phyloP scores from a whole-genome alignment of 1,284 basidiomycete genomes.

The Lentinula novae-zelandiae region DNA sequence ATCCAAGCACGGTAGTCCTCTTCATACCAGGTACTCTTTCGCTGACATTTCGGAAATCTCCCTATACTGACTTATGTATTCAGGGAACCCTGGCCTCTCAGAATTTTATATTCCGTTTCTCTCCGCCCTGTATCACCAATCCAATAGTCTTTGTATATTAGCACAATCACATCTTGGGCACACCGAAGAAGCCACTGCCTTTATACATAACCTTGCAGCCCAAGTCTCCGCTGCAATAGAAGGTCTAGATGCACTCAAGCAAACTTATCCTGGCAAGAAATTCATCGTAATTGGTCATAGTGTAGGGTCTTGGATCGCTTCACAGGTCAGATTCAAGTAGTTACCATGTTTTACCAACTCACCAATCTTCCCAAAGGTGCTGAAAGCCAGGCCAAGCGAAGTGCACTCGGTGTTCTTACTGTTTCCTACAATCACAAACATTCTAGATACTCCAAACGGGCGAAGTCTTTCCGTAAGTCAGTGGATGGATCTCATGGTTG shows the following conservation, averaged over 20 bases:
- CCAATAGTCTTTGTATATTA: slow-evolving; percentile 41
- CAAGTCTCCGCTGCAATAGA: slow-evolving; percentile 49
- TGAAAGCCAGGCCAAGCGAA: slow-evolving; percentile 40
- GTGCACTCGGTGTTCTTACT: slow-evolving; percentile 45
- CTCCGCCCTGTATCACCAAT: slow-evolving; percentile 36
- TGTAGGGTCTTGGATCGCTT: slow-evolving; percentile 55
- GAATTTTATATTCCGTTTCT: slow-evolving; percentile 60
- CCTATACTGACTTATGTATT: not conserved
- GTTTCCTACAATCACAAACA: slow-evolving; percentile 55
- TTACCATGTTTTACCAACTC: not conserved
- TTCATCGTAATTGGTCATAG: slow-evolving; percentile 56
- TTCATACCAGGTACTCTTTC: slow-evolving; percentile 50
- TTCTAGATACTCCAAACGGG: slow-evolving; percentile 55
- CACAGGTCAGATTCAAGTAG: slow-evolving; percentile 38
- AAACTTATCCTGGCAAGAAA: slow-evolving; percentile 30
- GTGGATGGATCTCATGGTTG: not conserved
- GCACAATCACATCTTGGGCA: slow-evolving; percentile 54
- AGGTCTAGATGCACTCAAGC: slow-evolving; percentile 40
- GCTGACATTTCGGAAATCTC: not conserved
- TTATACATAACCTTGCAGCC: slow-evolving; percentile 28
- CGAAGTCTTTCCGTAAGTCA: slow-evolving; percentile 36
- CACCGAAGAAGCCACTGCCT: slow-evolving; percentile 29
- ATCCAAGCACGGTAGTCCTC: slow-evolving; percentile 37
- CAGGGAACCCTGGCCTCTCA: slow-evolving; percentile 60
- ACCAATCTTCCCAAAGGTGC: slow-evolving; percentile 29